Conservation (phyloP, 805 yeast species). For the Wickerhamiella azyma region DNA sequence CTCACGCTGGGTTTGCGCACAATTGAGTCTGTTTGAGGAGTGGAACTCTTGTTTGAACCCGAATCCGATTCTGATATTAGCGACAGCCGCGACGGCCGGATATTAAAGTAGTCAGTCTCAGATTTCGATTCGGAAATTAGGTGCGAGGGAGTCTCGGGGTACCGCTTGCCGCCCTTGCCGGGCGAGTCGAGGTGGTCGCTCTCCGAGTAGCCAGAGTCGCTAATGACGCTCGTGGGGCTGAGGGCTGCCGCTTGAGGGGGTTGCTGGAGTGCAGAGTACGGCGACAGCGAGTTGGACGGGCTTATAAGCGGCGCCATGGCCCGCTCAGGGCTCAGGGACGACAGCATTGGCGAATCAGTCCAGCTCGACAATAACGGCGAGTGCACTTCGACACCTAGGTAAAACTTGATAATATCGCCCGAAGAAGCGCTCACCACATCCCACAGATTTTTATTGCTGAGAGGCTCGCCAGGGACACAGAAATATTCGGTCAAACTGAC, state of each 20-base stretch:
- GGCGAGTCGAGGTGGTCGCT: conserved; percentile 14
- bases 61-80: conserved; percentile 19
- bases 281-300: neutral
- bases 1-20: neutral
- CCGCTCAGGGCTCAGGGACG: neutral
- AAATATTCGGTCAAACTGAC: conserved; percentile 60
- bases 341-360: neutral
- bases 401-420: conserved; percentile 20
- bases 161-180: neutral
- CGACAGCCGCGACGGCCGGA: conserved; percentile 3
- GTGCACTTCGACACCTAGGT: conserved; percentile 11
- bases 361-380: conserved; percentile 11
- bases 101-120: conserved; percentile 9
- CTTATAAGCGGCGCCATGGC: neutral
- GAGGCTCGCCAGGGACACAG: conserved; percentile 28
- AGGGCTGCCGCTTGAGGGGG: neutral
- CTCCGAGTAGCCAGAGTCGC: neutral
- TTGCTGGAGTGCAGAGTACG: neutral
- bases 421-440: conserved; percentile 18
- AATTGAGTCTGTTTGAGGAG: neutral
- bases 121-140: conserved; percentile 4
- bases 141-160: conserved; percentile 10
- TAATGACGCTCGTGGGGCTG: neutral
- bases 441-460: conserved; percentile 21
- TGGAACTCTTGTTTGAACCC: no score